A percentile compares a stretch with the other conserved stretches of the same genome.
phyloP scores from a whole-genome alignment of 495 filamentous ascomycete genomes.

The Trichoderma parareesei region DNA sequence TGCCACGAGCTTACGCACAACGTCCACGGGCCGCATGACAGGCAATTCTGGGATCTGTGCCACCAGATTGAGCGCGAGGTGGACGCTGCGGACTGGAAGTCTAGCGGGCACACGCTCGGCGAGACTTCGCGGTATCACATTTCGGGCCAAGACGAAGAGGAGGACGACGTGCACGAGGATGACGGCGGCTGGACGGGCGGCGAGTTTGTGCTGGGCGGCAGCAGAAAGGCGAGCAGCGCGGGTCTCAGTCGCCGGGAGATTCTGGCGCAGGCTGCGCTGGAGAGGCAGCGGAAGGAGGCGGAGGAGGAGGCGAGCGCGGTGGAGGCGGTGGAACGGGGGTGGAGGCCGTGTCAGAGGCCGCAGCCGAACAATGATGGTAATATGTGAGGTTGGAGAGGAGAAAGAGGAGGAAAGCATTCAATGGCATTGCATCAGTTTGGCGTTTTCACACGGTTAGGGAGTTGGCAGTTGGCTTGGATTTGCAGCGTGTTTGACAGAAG shows the following conservation, averaged over 20 bases:
- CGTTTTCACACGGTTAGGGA: conserved; percentile 3
- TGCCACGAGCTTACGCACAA: conserved; percentile 96
- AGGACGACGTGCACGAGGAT: conserved; percentile 58
- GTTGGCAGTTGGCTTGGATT: background rate
- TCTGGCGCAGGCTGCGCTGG: conserved; percentile 66
- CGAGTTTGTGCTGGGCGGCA: conserved; percentile 70
- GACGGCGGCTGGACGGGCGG: conserved; percentile 84
- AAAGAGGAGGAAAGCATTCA: background rate
- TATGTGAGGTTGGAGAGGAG: background rate
- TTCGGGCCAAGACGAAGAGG: conserved; percentile 22
- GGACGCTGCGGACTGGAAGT: conserved; percentile 64
- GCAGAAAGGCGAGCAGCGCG: conserved; percentile 20
- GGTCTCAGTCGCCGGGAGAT: conserved; percentile 54
- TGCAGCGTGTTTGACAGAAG: background rate
- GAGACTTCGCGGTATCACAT: conserved; percentile 62
- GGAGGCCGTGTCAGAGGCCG: conserved; percentile 9
- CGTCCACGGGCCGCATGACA: conserved; percentile 74
- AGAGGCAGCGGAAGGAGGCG: conserved; percentile 38
- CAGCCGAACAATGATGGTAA: conserved; percentile 7
- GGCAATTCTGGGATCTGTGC: conserved; percentile 81
- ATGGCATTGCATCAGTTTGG: background rate
- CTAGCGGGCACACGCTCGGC: conserved; percentile 55
- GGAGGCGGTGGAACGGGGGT: conserved; percentile 16
- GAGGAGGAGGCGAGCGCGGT: conserved; percentile 41
- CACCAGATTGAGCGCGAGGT: conserved; percentile 83